Base-by-base conservation (phyloP, 78 protist genomes). In the Creolimax fragrantissima region DNA sequence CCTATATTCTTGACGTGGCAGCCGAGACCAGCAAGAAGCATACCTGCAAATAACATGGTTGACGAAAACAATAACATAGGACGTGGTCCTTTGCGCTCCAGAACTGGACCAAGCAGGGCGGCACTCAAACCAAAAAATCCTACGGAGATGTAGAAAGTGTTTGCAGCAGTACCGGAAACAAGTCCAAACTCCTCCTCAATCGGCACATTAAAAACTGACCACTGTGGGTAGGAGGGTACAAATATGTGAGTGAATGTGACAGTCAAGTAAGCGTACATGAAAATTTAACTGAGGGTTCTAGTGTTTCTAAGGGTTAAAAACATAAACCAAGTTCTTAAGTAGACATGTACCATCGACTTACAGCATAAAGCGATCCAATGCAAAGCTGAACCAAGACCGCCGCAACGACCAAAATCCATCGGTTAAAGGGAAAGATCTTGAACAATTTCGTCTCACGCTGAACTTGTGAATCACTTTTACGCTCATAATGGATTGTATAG, bases 11-110 rank as follows among this genome's bases (percentile, higher is more conserved):
- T 94, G 3, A 3, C 32, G 35, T 84, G 24, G 36, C 89, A 47
- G n/a, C 92, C 94, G 6, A 94, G 3, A 24, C 95, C 95, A 6
- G 92, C 35, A 0, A 94, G n/a, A n/a, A 90, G 85, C 74, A 93
- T 90, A 17, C 95, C 95, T 17, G 17, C 74, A 11, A 11, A 58
- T 11, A 32, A 58, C 74, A 11, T 32, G 39, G 17, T 17, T 11
- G 39, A 32, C 39, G 39, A 58, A 17, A 58, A 32, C 74, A 58
- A 32, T 42, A 93, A 17, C 35, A 66, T 4, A 42, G 3, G 83
- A 2, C 5, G 44, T 35, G 95, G 93, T 7, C 95, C 95, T 11
- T 36, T 4, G 67, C 90, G 41, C 37, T 93, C 93, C 5, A 93
- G 5, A 74, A 45, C 47, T n/a, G 92, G 88, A 11, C 95, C 95